Conservation (phyloP, 2,329 filamentous ascomycete species). For the Colletotrichum theobromicola region DNA sequence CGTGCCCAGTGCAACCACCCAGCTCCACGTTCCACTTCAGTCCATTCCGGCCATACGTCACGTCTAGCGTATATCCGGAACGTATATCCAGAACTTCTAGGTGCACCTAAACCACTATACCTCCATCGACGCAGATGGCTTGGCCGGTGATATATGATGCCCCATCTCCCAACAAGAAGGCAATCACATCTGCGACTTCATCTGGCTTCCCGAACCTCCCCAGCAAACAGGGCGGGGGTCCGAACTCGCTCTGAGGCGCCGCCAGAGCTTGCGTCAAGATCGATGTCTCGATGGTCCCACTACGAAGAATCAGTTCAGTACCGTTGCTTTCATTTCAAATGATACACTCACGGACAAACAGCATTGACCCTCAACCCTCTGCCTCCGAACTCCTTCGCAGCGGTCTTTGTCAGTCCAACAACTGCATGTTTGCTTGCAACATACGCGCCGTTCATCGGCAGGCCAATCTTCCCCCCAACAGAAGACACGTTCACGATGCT, state of each 20-base stretch:
- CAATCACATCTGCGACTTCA: slow-evolving; percentile 31
- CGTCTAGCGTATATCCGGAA: too few species aligned
- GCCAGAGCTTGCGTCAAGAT: neutral
- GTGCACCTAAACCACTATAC: neutral
- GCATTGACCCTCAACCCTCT: slow-evolving; percentile 28
- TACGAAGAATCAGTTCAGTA: neutral
- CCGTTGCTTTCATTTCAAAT: neutral
- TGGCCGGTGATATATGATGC: slow-evolving; percentile 30
- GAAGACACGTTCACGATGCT: slow-evolving; percentile 52
- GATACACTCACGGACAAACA: slow-evolving; percentile 29
- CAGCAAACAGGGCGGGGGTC: neutral
- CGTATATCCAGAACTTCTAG: neutral
- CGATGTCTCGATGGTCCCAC: neutral
- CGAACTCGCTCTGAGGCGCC: neutral
- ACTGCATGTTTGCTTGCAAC: slow-evolving; percentile 35
- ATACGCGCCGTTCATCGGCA: slow-evolving; percentile 32
- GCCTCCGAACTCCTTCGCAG: slow-evolving; percentile 30
- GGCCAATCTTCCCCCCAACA: slow-evolving; percentile 42
- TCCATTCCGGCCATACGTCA: neutral
- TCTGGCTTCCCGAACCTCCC: slow-evolving; percentile 28
- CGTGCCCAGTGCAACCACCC: neutral
- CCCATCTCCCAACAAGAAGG: slow-evolving; percentile 31
- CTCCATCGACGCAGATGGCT: slow-evolving; percentile 30
- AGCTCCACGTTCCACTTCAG: neutral
- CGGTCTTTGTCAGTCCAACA: slow-evolving; percentile 31